Percentiles rank a stretch among this genome's conserved stretches.
Conservation (phyloP, 306 rosid genomes). For the Cyclanthera cordifolia region DNA sequence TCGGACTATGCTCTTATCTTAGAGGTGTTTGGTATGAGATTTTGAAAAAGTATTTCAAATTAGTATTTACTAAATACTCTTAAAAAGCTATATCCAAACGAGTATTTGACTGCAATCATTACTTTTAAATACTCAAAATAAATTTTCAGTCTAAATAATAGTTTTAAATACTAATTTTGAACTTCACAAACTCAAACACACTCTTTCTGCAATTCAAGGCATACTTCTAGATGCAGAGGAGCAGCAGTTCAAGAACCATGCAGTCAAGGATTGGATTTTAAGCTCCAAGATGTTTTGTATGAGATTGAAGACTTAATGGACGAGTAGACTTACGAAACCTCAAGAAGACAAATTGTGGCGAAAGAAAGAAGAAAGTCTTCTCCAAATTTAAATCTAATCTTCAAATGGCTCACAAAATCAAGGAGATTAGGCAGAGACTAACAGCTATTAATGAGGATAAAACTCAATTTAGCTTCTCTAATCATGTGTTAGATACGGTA, state of each 20-base stretch:
- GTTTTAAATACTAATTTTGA: too few relatives aligned
- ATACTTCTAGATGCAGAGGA: slow-evolving; percentile 15
- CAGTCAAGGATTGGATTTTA: too few relatives aligned
- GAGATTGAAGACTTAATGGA: neutral
- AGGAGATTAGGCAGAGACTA: neutral
- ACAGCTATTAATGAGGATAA: neutral
- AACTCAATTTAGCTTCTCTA: neutral
- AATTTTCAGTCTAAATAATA: too few relatives aligned
- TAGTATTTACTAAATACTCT: too few relatives aligned
- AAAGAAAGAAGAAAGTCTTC: neutral
- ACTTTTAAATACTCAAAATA: too few relatives aligned
- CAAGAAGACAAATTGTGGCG: neutral
- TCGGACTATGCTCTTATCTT: too few relatives aligned
- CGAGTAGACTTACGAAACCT: neutral
- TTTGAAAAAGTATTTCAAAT: too few relatives aligned
- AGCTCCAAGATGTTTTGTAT: too few relatives aligned
- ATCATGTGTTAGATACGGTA: neutral
- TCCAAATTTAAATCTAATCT: neutral
- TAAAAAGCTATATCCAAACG: too few relatives aligned
- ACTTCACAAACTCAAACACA: neutral
- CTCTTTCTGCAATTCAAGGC: neutral
- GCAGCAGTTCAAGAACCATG: neutral
- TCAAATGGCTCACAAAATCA: neutral
- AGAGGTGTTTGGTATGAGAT: too few relatives aligned
- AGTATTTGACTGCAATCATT: too few relatives aligned